These are phyloP conservation scores for Sporopachydermia quercuum DNA, from an alignment of 805 yeast genomes.

Conservation along the genomic window DNA sequence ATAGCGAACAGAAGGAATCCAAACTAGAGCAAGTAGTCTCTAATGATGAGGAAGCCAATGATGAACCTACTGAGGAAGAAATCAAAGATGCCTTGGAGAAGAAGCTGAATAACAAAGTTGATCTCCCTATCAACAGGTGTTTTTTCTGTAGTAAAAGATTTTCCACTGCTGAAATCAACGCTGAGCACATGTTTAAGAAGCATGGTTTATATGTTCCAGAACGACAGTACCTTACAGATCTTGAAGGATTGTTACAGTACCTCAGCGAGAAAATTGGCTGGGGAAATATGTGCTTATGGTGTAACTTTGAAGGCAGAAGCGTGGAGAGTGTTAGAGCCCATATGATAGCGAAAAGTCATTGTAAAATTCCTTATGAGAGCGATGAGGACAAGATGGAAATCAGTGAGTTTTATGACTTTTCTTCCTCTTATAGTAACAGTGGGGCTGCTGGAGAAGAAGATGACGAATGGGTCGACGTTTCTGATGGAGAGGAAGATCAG, in stretches of 20 bases:
- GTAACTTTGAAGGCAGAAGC: constrained; percentile 72
- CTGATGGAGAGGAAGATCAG: constrained; percentile 20
- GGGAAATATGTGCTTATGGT: constrained; percentile 73
- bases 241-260: constrained; percentile 57
- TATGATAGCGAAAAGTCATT: constrained; percentile 73
- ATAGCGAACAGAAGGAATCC: neutral
- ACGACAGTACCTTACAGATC: constrained; percentile 46
- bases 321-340: constrained; percentile 84
- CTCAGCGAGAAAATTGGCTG: constrained; percentile 68
- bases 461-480: constrained; percentile 22
- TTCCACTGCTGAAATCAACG: constrained; percentile 39
- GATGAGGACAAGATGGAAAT: constrained; percentile 64
- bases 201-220: constrained; percentile 91
- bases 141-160: constrained; percentile 43
- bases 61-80: constrained; percentile 21
- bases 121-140: constrained; percentile 36
- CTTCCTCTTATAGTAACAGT: constrained; percentile 36
- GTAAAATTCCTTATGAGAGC: constrained; percentile 76
- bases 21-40: neutral
- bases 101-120: constrained; percentile 25
- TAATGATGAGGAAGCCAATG: constrained; percentile 16
- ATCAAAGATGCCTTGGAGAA: constrained; percentile 24
- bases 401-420: constrained; percentile 73
- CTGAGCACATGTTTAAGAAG: constrained; percentile 58
- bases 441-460: constrained; percentile 18